Base-by-base conservation (phyloP, 148 eudicot species). In the Rhododendron williamsianum region DNA sequence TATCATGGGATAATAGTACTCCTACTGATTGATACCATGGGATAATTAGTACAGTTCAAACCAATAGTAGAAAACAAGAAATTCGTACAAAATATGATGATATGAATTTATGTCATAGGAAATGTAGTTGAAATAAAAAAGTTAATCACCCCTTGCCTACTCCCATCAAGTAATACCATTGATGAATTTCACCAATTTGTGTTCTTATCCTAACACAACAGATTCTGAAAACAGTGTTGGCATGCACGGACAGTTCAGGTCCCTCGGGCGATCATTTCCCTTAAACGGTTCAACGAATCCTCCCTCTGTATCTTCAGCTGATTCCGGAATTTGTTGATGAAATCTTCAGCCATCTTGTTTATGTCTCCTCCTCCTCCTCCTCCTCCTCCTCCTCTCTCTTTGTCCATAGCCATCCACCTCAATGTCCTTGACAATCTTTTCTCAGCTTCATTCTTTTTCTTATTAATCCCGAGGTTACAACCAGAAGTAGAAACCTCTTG, bases 301-400 rank as follows among this genome's bases (percentile, higher is more conserved):
- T 86, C 86, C 9, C 90, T 77, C 76, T 88, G 88, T 56, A 88
- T 67, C 82, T 73, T 74, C 3, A 88, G 86, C 84, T 88, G 81
- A 9, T 43, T 78, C 4, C 81, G 33, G 41, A 80, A 80, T 6
- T 80, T 80, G 19, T 51, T 80, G 82, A 80, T 80, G 82, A 80
- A 80, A 52, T 80, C 82, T 2, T 80, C 82, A 4, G 82, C 82
- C 41, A 80, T n/a, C 8, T 80, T 49, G 82, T 80, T 52, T 80
- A 80, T 80, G 23, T 80, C 82, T 80, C 65, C 63, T 80, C 82
- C 60, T 30, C 76, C 21, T 35, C 65, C 63, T 80, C 82, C 60
- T 30, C 76, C 21, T 35, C 78, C 41, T 38, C 41, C 41, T 38
- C 41, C 78, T 36, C 6, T 78, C 54, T n/a, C 81, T 46, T 78